phyloP scores from a whole-genome alignment of 306 rosid genomes.

The Rubus parviflorus region DNA sequence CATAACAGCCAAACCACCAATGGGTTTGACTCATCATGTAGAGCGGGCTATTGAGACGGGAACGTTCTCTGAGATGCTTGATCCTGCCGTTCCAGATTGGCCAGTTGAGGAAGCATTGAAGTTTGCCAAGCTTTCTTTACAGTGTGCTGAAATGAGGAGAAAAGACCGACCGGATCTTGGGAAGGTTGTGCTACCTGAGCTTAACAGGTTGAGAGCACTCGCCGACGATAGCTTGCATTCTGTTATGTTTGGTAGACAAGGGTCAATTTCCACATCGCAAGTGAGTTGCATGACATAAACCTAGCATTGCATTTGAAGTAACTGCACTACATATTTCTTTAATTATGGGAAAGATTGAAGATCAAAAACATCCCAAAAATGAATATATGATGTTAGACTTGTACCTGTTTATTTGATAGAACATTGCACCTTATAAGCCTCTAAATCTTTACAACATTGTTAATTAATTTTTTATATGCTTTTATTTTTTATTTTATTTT shows the following conservation, averaged over 20 bases:
- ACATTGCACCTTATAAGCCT: not conserved
- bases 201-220: slow-evolving; percentile 12
- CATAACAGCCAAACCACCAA: slow-evolving; percentile 27
- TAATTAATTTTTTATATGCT: too few species aligned
- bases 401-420: not conserved
- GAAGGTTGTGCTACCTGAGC: slow-evolving; percentile 18
- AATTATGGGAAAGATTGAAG: not conserved
- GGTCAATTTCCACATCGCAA: not conserved
- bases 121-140: slow-evolving; percentile 21
- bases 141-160: slow-evolving; percentile 23
- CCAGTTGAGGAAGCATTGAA: slow-evolving; percentile 22
- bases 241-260: not conserved
- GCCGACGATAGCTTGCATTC: slow-evolving; percentile 6
- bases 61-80: slow-evolving; percentile 21
- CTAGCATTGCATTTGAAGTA: not conserved
- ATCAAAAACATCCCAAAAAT: not conserved
- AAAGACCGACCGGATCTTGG: slow-evolving; percentile 29
- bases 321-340: not conserved
- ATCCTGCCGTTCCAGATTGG: slow-evolving; percentile 25
- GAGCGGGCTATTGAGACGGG: slow-evolving; percentile 16
- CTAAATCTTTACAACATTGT: not conserved
- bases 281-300: slow-evolving; percentile 1
- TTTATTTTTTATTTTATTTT: too few species aligned
- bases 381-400: not conserved
- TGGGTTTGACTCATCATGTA: slow-evolving; percentile 25